Evolutionary conservation across 1,139 yeast species (phyloP), one percentile per base, ranked within the genome.

Genomic region (Waltiozyma sp.): DNA sequence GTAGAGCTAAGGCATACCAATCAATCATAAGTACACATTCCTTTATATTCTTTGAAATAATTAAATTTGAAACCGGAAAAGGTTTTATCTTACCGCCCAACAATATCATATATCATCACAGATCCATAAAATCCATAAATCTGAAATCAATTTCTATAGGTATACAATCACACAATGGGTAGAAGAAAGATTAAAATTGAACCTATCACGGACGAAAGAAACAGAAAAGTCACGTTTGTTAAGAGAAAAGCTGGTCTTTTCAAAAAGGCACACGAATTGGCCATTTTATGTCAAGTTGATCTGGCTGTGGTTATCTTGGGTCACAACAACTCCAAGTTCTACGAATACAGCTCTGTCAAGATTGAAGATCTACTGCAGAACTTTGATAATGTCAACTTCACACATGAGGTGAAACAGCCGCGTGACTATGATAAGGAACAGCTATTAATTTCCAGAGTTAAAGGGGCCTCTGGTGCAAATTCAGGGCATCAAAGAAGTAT

Each of bases 151-250:
- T 15, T 13, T 9, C 7, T 9, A 15, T 8, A 9, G 7, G 8
- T 31, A 14, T 13, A 14, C 14, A 14, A n/a, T 14, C 19, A 23
- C 23, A 42, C 40, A 38, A 91, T 91, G 98, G 98, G 98, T 42
- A 81, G 98, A 70, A 82, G 97, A 67, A 91, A 91, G 64, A 91
- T 91, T 51, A 94, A 86, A 52, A 91, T 91, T 55, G 80, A 85
- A 62, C 97, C 97, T 40, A 78, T 91, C 48, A 70, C 80, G 7
- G 96, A 91, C 53, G 97, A 89, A 61, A 72, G 97, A 47, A 89
- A 88, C 62, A 66, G 88, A 49, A 79, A 93, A 7, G 89, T 82
- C 28, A 91, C 98, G 0, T 91, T 91, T 62, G 87, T 87, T 50
- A 91, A 91, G 62, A 74, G 98, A 45, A 91, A 89, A 62, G 94